These are phyloP conservation scores for Pulveroboletus sp. DNA, from an alignment of 768 basidiomycete species.

Conservation along the genomic window DNA sequence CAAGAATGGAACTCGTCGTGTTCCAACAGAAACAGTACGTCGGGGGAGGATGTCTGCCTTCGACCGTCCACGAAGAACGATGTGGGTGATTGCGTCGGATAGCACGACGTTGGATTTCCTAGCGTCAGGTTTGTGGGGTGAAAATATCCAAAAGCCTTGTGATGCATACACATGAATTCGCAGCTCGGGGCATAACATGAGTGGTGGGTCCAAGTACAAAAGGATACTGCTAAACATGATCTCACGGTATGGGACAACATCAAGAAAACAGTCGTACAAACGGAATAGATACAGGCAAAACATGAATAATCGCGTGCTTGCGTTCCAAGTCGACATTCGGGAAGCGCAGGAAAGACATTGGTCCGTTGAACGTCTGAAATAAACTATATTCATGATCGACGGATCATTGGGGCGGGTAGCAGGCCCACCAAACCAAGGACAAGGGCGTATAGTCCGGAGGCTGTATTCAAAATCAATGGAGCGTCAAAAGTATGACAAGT, in stretches of 20 bases:
- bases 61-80: slow-evolving; percentile 78
- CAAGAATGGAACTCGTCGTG: too few relatives aligned
- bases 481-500: not conserved
- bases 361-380: slow-evolving; percentile 1
- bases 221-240: not conserved
- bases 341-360: not conserved
- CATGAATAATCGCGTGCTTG: slow-evolving; percentile 6
- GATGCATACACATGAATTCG: not conserved
- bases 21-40: too few relatives aligned
- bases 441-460: slow-evolving; percentile 64
- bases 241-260: not conserved
- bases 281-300: slow-evolving; percentile 13
- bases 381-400: slow-evolving; percentile 40
- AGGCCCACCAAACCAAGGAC: slow-evolving; percentile 72
- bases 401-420: slow-evolving; percentile 57
- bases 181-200: not conserved
- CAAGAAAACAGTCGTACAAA: slow-evolving; percentile 4
- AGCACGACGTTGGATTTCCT: slow-evolving; percentile 11
- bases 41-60: slow-evolving; percentile 58
- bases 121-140: not conserved
- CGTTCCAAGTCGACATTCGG: slow-evolving; percentile 5
- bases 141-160: not conserved
- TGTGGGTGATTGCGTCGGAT: slow-evolving; percentile 46
- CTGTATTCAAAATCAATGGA: slow-evolving; percentile 33
- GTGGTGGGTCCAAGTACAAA: not conserved